Conservation (phyloP, 148 eudicot genomes). For the Beta vulgaris region DNA sequence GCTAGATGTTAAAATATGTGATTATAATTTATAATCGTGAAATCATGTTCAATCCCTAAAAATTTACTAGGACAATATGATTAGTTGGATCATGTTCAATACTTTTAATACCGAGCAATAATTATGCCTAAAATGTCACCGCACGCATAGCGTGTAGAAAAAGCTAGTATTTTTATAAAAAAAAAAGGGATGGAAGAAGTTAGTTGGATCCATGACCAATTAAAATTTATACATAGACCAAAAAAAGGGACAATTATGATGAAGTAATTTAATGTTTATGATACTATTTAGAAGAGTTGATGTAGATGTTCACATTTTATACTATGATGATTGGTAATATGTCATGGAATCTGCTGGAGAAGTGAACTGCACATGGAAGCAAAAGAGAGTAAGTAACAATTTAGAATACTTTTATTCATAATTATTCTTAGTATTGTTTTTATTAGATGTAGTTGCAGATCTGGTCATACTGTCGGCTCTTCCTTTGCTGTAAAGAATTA, state of each 20-base stretch:
- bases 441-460: constrained; percentile 27
- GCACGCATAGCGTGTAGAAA: too few species aligned
- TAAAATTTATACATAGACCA: too few species aligned
- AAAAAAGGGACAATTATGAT: too few species aligned
- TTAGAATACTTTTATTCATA: not conserved
- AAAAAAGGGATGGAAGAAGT: not conserved
- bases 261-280: not conserved
- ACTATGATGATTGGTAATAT: constrained; percentile 21
- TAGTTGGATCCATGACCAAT: not conserved
- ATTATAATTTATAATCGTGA: too few species aligned
- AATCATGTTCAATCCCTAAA: too few species aligned
- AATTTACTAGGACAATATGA: too few species aligned
- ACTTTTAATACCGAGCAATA: too few species aligned
- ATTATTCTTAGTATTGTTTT: constrained; percentile 7
- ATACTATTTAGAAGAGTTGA: not conserved
- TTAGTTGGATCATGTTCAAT: too few species aligned
- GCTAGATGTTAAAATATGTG: too few species aligned
- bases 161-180: too few species aligned
- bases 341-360: constrained; percentile 29
- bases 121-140: too few species aligned
- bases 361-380: constrained; percentile 47
- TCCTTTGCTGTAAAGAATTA: constrained; percentile 26
- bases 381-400: constrained; percentile 20
- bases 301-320: not conserved
- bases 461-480: constrained; percentile 42